A percentile compares a stretch with the other conserved stretches of the same genome.
phyloP scores from a whole-genome alignment of 495 filamentous ascomycete genomes.

The Cercophora samala region DNA sequence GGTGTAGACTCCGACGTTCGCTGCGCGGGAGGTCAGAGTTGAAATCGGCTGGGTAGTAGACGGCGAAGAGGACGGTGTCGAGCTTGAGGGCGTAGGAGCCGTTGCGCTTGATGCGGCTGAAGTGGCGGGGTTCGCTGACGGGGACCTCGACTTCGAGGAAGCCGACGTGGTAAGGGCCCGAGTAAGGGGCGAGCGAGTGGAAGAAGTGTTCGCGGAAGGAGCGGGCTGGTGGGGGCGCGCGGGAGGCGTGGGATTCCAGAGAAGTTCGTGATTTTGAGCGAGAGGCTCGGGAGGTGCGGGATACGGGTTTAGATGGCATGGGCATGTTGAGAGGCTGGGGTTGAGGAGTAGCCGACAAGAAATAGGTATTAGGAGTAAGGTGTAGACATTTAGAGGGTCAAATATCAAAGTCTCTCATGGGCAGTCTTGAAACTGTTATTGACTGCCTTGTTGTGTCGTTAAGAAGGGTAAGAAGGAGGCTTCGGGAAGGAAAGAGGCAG shows the following conservation, averaged over 20 bases:
- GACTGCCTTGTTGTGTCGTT: not conserved
- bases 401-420: not conserved
- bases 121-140: slow-evolving; percentile 40
- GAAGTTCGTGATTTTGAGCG: not conserved
- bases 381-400: not conserved
- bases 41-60: slow-evolving; percentile 61
- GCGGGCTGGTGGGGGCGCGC: slow-evolving; percentile 4
- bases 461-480: not conserved
- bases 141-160: slow-evolving; percentile 64
- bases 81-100: slow-evolving; percentile 41
- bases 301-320: not conserved
- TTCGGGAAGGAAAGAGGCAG: not conserved
- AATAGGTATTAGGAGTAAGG: not conserved
- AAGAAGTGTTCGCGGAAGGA: slow-evolving; percentile 37
- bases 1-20: not conserved
- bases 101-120: slow-evolving; percentile 44
- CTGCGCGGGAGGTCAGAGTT: slow-evolving; percentile 25
- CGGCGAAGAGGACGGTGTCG: slow-evolving; percentile 60
- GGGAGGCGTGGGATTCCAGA: slow-evolving; percentile 6
- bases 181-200: slow-evolving; percentile 58
- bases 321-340: not conserved
- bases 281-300: not conserved
- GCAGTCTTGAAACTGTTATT: not conserved
- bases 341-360: not conserved
- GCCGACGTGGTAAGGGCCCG: slow-evolving; percentile 61